Percentiles rank a stretch among this genome's conserved stretches.
Conservation (phyloP, 352 stramenopile species). For the Phytophthora kernoviae region DNA sequence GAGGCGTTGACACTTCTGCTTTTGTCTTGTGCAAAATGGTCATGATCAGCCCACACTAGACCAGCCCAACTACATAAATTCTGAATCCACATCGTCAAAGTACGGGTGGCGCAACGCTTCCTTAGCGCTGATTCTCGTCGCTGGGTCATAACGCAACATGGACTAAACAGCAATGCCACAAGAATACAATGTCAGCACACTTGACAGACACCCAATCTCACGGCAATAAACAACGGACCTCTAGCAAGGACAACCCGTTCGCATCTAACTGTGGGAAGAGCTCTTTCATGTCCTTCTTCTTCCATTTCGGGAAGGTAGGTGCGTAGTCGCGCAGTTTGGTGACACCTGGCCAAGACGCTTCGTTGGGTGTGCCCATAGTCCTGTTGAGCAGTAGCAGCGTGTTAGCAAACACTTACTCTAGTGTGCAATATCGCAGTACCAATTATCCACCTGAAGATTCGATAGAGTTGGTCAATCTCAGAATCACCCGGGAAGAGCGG, state of each 20-base stretch:
- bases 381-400: slow-evolving; percentile 22
- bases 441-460: slow-evolving; percentile 73
- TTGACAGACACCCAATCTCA: too few species aligned
- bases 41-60: background rate
- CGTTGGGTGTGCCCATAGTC: slow-evolving; percentile 96
- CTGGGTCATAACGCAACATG: slow-evolving; percentile 81
- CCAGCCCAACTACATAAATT: slow-evolving; percentile 56
- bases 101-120: slow-evolving; percentile 84
- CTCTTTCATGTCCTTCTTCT: slow-evolving; percentile 77
- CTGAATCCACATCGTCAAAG: slow-evolving; percentile 80
- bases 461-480: slow-evolving; percentile 89
- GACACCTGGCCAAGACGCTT: slow-evolving; percentile 96
- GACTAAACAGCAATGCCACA: slow-evolving; percentile 29
- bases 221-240: slow-evolving; percentile 34
- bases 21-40: background rate
- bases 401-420: background rate
- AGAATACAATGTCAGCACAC: slow-evolving; percentile 2
- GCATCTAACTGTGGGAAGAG: slow-evolving; percentile 68
- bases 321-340: slow-evolving; percentile 96
- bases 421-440: background rate
- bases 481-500: slow-evolving; percentile 83
- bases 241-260: slow-evolving; percentile 64
- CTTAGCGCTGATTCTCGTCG: slow-evolving; percentile 77
- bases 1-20: slow-evolving; percentile 8
- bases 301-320: slow-evolving; percentile 96